Conservation (phyloP, 1,284 basidiomycete species). For the Exsudoporus floridanus region DNA sequence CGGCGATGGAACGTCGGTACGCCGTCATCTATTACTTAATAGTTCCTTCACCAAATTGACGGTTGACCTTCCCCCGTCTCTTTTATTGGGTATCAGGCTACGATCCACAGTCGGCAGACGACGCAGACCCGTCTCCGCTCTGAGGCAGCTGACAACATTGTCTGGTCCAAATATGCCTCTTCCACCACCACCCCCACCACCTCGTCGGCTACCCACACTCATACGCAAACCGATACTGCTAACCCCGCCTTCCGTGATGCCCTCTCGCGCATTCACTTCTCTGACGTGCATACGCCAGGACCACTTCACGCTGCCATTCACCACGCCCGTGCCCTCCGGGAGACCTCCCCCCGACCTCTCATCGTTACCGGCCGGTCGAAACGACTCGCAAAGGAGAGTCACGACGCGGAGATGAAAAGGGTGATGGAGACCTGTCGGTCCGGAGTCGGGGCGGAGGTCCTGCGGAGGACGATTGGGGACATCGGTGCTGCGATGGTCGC, state of each 20-base stretch:
- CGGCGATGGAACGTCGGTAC: conserved; percentile 15
- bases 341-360: conserved; percentile 39
- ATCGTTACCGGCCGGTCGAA: conserved; percentile 81
- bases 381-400: conserved; percentile 60
- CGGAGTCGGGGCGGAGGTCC: conserved; percentile 35
- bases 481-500: conserved; percentile 63
- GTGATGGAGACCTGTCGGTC: conserved; percentile 49
- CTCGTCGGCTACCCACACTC: conserved; percentile 2
- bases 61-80: not conserved
- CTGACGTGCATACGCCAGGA: conserved; percentile 39
- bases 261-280: conserved; percentile 58
- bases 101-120: conserved; percentile 58
- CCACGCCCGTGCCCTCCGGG: conserved; percentile 36
- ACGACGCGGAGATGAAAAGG: conserved; percentile 56
- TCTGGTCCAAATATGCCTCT: conserved; percentile 58
- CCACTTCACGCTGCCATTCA: conserved; percentile 59
- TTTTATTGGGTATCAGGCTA: conserved; percentile 63
- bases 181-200: conserved; percentile 22
- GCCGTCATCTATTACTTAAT: not conserved
- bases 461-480: conserved; percentile 79
- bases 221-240: conserved; percentile 25
- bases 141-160: conserved; percentile 68
- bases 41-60: not conserved
- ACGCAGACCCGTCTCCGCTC: conserved; percentile 60
- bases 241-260: not conserved